Evolutionary conservation across 305 asterid species (phyloP), one percentile per base, ranked within the genome.

Genomic region (Coffea humblotiana): DNA sequence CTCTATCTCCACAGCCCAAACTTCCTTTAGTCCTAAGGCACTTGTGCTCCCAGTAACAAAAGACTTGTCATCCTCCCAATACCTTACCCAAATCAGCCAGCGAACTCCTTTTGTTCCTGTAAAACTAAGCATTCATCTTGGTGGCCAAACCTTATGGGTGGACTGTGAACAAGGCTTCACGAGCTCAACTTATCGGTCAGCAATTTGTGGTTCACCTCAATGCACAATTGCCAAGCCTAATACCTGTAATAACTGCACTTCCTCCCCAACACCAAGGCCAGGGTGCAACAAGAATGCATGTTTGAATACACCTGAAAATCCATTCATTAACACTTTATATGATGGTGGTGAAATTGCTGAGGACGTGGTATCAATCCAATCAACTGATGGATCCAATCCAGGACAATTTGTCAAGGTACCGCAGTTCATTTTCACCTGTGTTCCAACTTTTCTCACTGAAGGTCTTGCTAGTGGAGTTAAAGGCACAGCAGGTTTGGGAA

Each of bases 111-210:
- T 86, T 29, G 83, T 76, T 52, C 83, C 88, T 21, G 84, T 88
- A 29, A 86, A 86, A 45, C 32, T 91, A 47, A 81, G 85, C 21
- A 35, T 91, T 16, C 90, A 91, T 83, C 78, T 88, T 18, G 92
- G 93, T 65, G 92, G 92, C 0, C 90, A 85, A 40, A 77, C 86
- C 61, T 70, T 91, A 14, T 89, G 92, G 95, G 87, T 83, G 21
- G 91, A 87, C n/a, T 89, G 95, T 65, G 89, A 82, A 11, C 73
- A 72, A 27, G 88, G 82, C 23, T 88, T 79, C 76, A 72, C 2
- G 4, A 88, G 92, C 85, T 84, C 91, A 37, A 82, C 92, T 19
- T 88, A 86, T 79, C 75, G 71, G 64, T 81, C 90, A 52, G 92
- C 89, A 12, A 84, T 49, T 0, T 91, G 95, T 78, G 61, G 61